These are phyloP conservation scores for Pseudocercospora eumusae DNA, from an alignment of 2,329 filamentous ascomycete species.

Conservation along the genomic window DNA sequence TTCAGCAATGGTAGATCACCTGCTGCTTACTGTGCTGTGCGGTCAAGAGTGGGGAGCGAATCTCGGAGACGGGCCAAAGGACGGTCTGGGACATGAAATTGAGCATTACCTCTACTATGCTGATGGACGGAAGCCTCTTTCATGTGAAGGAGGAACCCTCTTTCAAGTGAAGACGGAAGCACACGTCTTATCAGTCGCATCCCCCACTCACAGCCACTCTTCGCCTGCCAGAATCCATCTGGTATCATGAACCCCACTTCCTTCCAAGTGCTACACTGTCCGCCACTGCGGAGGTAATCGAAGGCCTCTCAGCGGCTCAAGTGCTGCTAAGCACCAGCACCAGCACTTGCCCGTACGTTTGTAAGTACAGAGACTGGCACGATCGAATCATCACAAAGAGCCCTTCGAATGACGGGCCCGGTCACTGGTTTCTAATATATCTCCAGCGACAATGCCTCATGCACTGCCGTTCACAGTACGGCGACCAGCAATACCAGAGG, in stretches of 20 bases:
- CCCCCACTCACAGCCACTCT: not conserved
- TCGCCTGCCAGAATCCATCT: too few relatives aligned
- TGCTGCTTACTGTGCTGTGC: not conserved
- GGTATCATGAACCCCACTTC: not conserved
- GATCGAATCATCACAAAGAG: too few relatives aligned
- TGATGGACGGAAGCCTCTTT: too few relatives aligned
- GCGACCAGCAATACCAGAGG: conserved; percentile 28
- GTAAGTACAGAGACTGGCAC: not conserved
- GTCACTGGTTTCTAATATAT: not conserved
- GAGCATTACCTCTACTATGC: too few relatives aligned
- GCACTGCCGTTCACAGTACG: not conserved
- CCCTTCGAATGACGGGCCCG: not conserved
- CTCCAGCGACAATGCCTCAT: not conserved
- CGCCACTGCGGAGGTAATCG: too few relatives aligned
- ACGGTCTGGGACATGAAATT: too few relatives aligned
- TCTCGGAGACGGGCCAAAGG: too few relatives aligned
- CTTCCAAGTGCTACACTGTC: not conserved
- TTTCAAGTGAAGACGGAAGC: too few relatives aligned
- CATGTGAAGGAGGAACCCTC: too few relatives aligned
- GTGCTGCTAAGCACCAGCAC: not conserved
- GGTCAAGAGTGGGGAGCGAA: too few relatives aligned
- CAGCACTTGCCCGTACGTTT: not conserved
- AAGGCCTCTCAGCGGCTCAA: too few relatives aligned
- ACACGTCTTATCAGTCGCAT: not conserved
- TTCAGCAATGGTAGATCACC: not conserved